A percentile compares a stretch with the other conserved stretches of the same genome.
Evolutionary conservation across 225 moss, liverwort and hornwort genomes (phyloP).

Genomic region (Sphagnum contortum): DNA sequence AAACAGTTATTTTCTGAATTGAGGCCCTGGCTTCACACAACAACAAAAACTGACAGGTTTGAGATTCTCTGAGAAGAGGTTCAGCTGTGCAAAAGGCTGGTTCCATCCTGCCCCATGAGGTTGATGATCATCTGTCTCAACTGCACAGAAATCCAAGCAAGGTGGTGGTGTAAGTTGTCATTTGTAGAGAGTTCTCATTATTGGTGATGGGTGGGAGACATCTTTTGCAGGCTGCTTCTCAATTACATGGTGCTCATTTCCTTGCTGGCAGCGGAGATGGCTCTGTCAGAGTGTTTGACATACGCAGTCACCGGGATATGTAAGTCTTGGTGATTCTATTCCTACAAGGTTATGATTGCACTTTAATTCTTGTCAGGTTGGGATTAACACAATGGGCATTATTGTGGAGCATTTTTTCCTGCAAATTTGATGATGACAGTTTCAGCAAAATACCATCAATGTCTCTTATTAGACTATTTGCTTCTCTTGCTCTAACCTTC

Average conservation of each 20-base stretch:
- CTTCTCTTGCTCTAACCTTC: no score
- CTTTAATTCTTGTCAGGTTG: no score
- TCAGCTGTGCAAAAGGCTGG: background rate
- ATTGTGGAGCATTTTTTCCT: no score
- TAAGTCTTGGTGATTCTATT: slow-evolving; percentile 9
- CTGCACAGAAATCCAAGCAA: no score
- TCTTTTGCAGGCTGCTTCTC: slow-evolving; percentile 37
- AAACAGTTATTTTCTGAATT: background rate
- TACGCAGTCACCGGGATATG: slow-evolving; percentile 23
- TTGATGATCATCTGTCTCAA: background rate
- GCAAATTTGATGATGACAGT: no score
- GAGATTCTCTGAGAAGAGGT: background rate
- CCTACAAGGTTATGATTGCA: background rate
- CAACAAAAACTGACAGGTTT: slow-evolving; percentile 1
- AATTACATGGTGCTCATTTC: slow-evolving; percentile 31
- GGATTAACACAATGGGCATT: no score
- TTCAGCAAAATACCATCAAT: no score
- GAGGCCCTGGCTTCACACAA: slow-evolving; percentile 3
- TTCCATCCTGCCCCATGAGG: background rate
- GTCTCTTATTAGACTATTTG: no score
- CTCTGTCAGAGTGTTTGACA: slow-evolving; percentile 34
- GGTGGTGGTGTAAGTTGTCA: background rate
- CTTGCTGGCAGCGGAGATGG: slow-evolving; percentile 47
- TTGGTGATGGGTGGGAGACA: background rate
- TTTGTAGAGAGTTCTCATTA: no score